Evolutionary conservation across 495 filamentous ascomycete genomes (phyloP).

Genomic region (Pyrenopolyporus hunteri): DNA sequence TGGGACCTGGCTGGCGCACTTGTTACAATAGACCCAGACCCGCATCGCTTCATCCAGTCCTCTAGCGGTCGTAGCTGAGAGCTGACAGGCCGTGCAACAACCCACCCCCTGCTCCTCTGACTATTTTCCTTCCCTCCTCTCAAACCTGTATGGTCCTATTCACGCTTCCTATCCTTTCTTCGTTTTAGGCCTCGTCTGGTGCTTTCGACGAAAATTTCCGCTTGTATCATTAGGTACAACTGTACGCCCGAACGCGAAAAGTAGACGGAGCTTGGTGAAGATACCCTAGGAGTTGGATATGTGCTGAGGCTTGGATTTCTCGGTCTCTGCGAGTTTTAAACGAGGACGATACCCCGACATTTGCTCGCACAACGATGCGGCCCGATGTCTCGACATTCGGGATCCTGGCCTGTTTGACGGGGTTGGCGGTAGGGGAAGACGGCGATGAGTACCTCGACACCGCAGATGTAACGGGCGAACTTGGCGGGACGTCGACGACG

Average conservation of each 20-base stretch:
- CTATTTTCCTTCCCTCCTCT: constrained; percentile 26
- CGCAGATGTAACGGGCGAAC: background rate
- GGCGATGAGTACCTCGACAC: background rate
- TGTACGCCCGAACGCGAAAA: background rate
- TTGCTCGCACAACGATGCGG: constrained; percentile 38
- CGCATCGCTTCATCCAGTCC: constrained; percentile 27
- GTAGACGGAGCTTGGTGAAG: constrained; percentile 4
- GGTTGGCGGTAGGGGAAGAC: constrained; percentile 21
- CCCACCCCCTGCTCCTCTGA: constrained; percentile 23
- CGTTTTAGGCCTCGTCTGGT: constrained; percentile 14
- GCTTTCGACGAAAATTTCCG: constrained; percentile 6
- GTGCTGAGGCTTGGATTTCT: constrained; percentile 29
- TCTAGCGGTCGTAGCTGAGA: constrained; percentile 38
- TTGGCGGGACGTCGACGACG: constrained; percentile 9
- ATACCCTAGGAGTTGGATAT: constrained; percentile 21
- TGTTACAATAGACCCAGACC: constrained; percentile 31
- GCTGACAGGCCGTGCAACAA: constrained; percentile 37
- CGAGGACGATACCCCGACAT: constrained; percentile 18
- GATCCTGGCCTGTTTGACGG: constrained; percentile 34
- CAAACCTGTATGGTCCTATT: constrained; percentile 22
- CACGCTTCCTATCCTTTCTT: constrained; percentile 16
- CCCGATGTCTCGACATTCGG: constrained; percentile 35
- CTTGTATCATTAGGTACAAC: constrained; percentile 8
- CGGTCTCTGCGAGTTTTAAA: constrained; percentile 28
- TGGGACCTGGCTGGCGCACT: constrained; percentile 14